Base-by-base conservation (phyloP, 139 green algal species). In the Coccomyxa sp. region DNA sequence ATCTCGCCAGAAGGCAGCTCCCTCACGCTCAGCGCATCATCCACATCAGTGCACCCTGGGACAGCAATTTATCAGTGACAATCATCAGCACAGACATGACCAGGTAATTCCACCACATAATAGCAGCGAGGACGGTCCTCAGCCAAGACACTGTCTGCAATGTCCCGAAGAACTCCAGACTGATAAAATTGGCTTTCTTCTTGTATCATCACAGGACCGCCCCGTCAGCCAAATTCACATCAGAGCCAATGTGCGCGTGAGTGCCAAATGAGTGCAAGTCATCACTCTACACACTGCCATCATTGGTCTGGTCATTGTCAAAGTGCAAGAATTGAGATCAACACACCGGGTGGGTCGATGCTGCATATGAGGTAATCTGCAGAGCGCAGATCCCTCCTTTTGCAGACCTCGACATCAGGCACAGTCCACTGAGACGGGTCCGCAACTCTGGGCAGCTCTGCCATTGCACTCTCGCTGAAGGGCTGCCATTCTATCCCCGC, bases 11-110 rank as follows among this genome's bases (percentile, higher is more conserved):
- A 74, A 13, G 71, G 57, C 21, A 92, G 86, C 63, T 77, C 63
- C 71, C 87, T 81, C 45, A 90, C 87, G 66, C 89, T 88, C 76
- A 93, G 83, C 14, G 90, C 89, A 82, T 93, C 90, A 79, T 93
- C 90, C 21, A 93, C 87, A 79, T 93, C 90, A 74, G 86, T 91
- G 82, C 90, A 93, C 30, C 88, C 88, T 77, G 86, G 77, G 79
- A 17, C 21, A 15, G 30, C 67, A 1, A 9, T 9, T 76, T n/a
- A 13, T 76, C 27, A 27, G 27, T 76, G 7, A 7, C 67, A 76
- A 1, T 31, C 67, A 76, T n/a, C n/a, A 4, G 25, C 3, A 76
- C 9, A 76, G 25, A 76, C 67, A 31, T 76, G 27, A 3, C 27
- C 25, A n/a, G 67, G 67, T 31, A n/a, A n/a, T 76, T 9, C 67